Percentiles rank a stretch among this genome's conserved stretches.
Conservation (phyloP, 2,329 filamentous ascomycete species). For the Eutypella sp. region DNA sequence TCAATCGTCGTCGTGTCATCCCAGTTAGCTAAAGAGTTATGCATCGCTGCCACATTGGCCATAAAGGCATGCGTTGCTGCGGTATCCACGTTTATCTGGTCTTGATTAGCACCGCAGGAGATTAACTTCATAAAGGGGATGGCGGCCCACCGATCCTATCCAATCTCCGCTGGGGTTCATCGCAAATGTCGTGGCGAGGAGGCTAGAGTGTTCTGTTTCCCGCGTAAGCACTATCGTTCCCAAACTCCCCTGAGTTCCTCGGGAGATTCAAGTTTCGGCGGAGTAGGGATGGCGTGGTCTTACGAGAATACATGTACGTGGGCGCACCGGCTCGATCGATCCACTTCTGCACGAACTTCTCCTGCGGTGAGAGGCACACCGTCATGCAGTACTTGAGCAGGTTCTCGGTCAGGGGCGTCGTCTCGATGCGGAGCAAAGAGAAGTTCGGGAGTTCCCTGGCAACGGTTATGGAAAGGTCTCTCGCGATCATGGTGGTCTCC, state of each 20-base stretch:
- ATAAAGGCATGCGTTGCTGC: slow-evolving; percentile 29
- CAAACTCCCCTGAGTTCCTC: too few species aligned
- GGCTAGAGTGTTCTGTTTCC: slow-evolving; percentile 25
- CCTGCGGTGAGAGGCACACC: slow-evolving; percentile 27
- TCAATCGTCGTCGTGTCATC: slow-evolving; percentile 28
- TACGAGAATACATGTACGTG: slow-evolving; percentile 28
- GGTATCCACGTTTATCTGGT: slow-evolving; percentile 26
- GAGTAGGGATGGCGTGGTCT: slow-evolving; percentile 4
- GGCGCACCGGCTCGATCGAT: slow-evolving; percentile 26
- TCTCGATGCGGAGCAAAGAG: slow-evolving; percentile 27
- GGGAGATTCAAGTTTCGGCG: too few species aligned
- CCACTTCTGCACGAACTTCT: slow-evolving; percentile 26
- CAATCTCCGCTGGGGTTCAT: slow-evolving; percentile 29
- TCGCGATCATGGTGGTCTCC: slow-evolving; percentile 21
- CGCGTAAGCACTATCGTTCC: too few species aligned
- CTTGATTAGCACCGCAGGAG: slow-evolving; percentile 4
- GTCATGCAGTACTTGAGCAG: slow-evolving; percentile 29
- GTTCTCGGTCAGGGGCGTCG: slow-evolving; percentile 27
- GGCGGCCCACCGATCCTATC: slow-evolving; percentile 26
- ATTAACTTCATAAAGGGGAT: not conserved
- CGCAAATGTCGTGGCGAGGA: slow-evolving; percentile 27
- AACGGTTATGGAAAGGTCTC: slow-evolving; percentile 25
- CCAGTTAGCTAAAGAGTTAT: slow-evolving; percentile 28
- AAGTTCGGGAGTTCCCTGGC: slow-evolving; percentile 26
- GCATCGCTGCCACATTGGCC: slow-evolving; percentile 29